Base-by-base conservation (phyloP, 106 monocot species). In the Chionographis japonica region DNA sequence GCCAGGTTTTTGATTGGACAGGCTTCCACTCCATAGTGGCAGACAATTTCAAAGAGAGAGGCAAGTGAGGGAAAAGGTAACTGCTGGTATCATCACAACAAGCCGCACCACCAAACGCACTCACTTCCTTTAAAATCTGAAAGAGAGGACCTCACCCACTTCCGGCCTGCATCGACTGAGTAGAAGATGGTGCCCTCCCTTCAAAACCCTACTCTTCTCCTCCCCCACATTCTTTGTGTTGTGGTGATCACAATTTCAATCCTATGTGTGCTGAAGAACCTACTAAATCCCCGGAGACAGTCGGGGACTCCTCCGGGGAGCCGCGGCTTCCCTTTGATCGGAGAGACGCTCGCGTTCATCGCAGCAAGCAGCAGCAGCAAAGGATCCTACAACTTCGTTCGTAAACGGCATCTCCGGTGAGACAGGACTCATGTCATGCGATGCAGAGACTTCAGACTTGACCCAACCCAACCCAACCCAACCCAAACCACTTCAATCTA, bases 281-380 rank as follows among this genome's bases (percentile, higher is more conserved):
- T 62, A 4, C 19, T 16, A 2, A 36, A 4, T 54, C 12, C 52
- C 2, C 36, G 46, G 46, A 46, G 46, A 2, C 5, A 2, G 46
- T 6, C 8, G 8, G 2, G 9, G 0, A 46, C 65, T 37, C 91
- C 87, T 60, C 91, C 91, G 2, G 84, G 84, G 60, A 82, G 65
- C 54, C 27, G 16, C 6, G 91, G 91, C 27, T 35, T 81, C 16
- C 91, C 87, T 36, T 37, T 84, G 35, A 61, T 91, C 10, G 91
- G 91, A 61, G 91, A 91, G 74, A 91, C 91, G 3, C 62, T 79
- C 12, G 78, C 84, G 4, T 91, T 91, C 52, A 59, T 91, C 19
- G 58, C 65, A 38, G 91, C 87, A 46, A 77, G 82, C 35, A 81
- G 68, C 63, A 76, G 84, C 74, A 74, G 67, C 58, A 72, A 72